Evolutionary conservation across 257 asterid genomes (phyloP), one percentile per base, ranked within the genome.

Genomic region (Knoxia roxburghii): DNA sequence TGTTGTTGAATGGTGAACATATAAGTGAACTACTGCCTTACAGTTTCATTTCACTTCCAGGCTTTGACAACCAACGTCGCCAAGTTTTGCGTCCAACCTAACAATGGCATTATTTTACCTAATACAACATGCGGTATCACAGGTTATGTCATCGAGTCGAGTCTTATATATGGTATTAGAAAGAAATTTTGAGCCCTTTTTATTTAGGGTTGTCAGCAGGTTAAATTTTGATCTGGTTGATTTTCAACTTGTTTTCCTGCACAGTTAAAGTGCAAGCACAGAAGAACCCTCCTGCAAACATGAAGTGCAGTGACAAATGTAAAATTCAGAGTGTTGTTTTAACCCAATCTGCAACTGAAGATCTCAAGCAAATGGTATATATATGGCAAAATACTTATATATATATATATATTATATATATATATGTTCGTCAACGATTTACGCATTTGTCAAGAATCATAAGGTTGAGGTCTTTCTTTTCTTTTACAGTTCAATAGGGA

Each of bases 251-350:
- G 0, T 55, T 18, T 33, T 6, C 13, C 71, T 72, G 66, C 51
- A 61, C 62, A 82, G 88, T 87, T 55, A 82, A 75, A 23, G 77
- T 46, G 81, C 75, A 76, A 81, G 95, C 92, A 15, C 95, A 83
- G 62, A 85, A 83, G 77, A 84, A 87, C 71, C 86, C 79, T 37
- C 92, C 95, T 59, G 18, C 81, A 51, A 87, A 80, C 21, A 74
- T 85, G 90, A 86, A 85, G 64, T 89, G 92, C 84, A 81, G 75
- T 79, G 96, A 89, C 74, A 85, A 87, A 64, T 87, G 87, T 79
- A 71, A 77, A 68, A 86, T 87, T 75, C 96, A 89, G 76, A 83
- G 96, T 61, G 87, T 83, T 7, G 73, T 87, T 29, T 83, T 80
- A 17, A 76, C 78, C 35, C 58, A 82, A 32, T 81, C 78, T 12